phyloP scores from a whole-genome alignment of 768 basidiomycete species.

The Suillus decipiens region DNA sequence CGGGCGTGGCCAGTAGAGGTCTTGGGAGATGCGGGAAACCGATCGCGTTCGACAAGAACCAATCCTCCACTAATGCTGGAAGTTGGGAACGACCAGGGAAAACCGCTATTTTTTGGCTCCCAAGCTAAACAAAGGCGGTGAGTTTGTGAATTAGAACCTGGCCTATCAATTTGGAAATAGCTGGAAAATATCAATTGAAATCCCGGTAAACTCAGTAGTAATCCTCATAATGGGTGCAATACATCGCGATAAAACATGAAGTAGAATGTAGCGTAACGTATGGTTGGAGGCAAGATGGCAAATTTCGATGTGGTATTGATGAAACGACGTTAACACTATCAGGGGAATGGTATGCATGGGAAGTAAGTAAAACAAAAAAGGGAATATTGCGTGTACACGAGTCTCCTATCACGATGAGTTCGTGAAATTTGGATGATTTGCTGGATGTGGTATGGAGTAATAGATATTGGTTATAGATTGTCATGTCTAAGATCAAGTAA shows the following conservation, averaged over 20 bases:
- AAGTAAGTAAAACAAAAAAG: background rate
- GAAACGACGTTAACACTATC: background rate
- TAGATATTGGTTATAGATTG: background rate
- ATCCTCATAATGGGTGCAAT: background rate
- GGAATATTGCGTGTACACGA: background rate
- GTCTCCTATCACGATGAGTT: constrained; percentile 1
- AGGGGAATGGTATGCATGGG: constrained; percentile 5
- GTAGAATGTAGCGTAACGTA: background rate
- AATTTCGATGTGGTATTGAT: background rate
- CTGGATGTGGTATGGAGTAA: background rate
- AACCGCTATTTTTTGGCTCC: background rate
- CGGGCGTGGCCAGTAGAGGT: too few relatives aligned
- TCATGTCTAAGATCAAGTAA: background rate
- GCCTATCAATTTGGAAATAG: background rate
- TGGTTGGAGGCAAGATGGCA: background rate
- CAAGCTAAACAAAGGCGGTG: background rate
- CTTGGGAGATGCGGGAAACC: too few relatives aligned
- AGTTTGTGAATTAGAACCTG: background rate
- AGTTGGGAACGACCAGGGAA: too few relatives aligned
- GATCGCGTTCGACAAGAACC: too few relatives aligned
- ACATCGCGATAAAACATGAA: background rate
- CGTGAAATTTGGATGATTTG: background rate
- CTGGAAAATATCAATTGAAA: background rate
- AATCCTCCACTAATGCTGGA: too few relatives aligned
- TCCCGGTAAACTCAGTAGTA: background rate